Evolutionary conservation across 176 grass and related monocot genomes (phyloP).

Genomic region (Aegilops umbellulata): DNA sequence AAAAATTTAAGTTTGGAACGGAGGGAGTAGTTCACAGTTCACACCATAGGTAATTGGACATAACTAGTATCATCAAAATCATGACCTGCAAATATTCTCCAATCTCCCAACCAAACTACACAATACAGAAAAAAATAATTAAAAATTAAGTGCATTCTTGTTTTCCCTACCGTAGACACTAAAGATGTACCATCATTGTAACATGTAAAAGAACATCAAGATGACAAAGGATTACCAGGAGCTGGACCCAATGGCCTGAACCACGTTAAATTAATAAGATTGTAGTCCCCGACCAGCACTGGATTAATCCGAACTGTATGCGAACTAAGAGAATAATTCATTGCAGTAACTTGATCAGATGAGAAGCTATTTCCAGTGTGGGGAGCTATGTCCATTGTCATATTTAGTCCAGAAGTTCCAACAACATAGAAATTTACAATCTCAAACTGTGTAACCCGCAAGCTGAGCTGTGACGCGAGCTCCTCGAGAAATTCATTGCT

Average conservation of each 20-base stretch:
- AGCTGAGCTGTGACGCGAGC: constrained; percentile 70
- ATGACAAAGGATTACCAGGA: constrained; percentile 56
- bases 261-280: constrained; percentile 95
- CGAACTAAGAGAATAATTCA: constrained; percentile 67
- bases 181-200: constrained; percentile 16
- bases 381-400: constrained; percentile 95
- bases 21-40: neutral
- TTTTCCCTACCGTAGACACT: constrained; percentile 20
- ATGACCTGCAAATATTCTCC: neutral
- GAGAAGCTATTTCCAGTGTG: constrained; percentile 86
- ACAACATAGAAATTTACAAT: constrained; percentile 98
- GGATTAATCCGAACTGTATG: constrained; percentile 77
- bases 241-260: constrained; percentile 61
- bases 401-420: constrained; percentile 93
- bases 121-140: constrained; percentile 5
- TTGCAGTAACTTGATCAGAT: constrained; percentile 50
- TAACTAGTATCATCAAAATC: constrained; percentile 16
- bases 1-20: too few species aligned
- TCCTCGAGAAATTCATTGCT: constrained; percentile 83
- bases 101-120: constrained; percentile 18
- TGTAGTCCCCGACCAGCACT: constrained; percentile 77
- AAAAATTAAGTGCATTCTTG: neutral
- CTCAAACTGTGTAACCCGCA: constrained; percentile 69
- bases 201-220: constrained; percentile 34
- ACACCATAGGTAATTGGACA: neutral